Base-by-base conservation (phyloP, 148 eudicot genomes). In the Camellia japonica region DNA sequence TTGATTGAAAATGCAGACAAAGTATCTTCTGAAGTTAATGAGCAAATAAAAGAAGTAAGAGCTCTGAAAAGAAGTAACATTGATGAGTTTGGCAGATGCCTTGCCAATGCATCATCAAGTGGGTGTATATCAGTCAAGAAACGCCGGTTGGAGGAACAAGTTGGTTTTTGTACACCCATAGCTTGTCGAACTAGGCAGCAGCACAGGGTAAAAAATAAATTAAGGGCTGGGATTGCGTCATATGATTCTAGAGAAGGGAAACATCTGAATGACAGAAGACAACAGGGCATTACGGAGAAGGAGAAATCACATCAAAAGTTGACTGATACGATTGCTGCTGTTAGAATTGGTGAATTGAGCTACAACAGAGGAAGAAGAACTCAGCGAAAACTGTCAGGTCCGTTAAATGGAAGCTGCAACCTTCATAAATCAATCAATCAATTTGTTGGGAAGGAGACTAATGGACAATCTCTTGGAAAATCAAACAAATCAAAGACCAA, bases 171-270 rank as follows among this genome's bases (percentile, higher is more conserved):
- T 81, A 59, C 79, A 44, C 88, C 91, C 18, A 66, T 84, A 71
- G 88, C 87, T 87, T 77, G 59, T 80, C 84, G 89, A 82, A 89
- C 91, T 60, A 86, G 91, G 83, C 85, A 70, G 83, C 85, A 70
- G 63, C 63, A 13, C 49, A 68, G 44, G 68, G 75, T 49, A 38
- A 51, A 59, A 44, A 82, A 79, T 66, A 19, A 81, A 42, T 62
- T 73, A 65, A 44, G 47, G 71, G 71, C 18, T 67, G 71, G 47
- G 14, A 67, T 67, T 67, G 71, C 47, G 2, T 14, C 49, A 42
- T 41, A 14, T 67, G n/a, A 67, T 67, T 67, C 71, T 67, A 41
- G 71, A 67, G 58, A 55, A 55, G 13, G 13, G 58, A 55, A 11
- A 55, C 58, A 55, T 55, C 58, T 55, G 58, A 55, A 55, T 55